A percentile compares a stretch with the other conserved stretches of the same genome.
Evolutionary conservation across 805 yeast genomes (phyloP).

Genomic region (Maudiozyma bulderi): DNA sequence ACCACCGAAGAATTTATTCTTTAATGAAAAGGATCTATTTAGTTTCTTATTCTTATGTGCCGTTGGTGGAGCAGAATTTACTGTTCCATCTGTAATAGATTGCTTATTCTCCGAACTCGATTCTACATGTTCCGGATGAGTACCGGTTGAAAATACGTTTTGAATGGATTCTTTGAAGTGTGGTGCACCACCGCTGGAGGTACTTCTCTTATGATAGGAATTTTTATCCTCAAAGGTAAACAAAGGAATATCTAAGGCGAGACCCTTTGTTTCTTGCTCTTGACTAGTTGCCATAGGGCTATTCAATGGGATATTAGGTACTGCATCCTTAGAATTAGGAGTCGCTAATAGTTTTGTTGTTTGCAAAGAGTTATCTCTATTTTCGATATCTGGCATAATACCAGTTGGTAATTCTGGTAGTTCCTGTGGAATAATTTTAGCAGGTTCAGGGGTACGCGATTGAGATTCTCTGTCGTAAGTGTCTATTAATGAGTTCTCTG

Average conservation of each 20-base stretch:
- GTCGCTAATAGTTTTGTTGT: not conserved
- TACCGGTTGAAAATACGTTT: not conserved
- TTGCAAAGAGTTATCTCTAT: not conserved
- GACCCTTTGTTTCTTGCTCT: not conserved
- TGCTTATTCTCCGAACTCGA: too few relatives aligned
- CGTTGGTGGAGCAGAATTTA: not conserved
- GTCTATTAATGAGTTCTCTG: constrained; percentile 1
- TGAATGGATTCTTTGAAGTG: not conserved
- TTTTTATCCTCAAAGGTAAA: not conserved
- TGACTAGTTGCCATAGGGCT: not conserved
- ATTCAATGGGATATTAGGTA: not conserved
- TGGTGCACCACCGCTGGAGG: not conserved
- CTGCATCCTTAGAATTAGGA: not conserved
- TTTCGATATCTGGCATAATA: not conserved
- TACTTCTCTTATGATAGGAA: not conserved
- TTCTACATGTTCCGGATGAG: not conserved
- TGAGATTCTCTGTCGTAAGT: not conserved
- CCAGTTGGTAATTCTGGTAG: not conserved
- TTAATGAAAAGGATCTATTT: constrained; percentile 28
- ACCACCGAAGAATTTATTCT: constrained; percentile 20
- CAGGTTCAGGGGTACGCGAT: not conserved
- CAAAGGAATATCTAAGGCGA: constrained; percentile 1
- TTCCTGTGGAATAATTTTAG: not conserved
- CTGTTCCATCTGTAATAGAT: not conserved
- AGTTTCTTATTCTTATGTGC: constrained; percentile 7